phyloP scores from a whole-genome alignment of 2,329 filamentous ascomycete genomes.

The Metarhizium robertsii region DNA sequence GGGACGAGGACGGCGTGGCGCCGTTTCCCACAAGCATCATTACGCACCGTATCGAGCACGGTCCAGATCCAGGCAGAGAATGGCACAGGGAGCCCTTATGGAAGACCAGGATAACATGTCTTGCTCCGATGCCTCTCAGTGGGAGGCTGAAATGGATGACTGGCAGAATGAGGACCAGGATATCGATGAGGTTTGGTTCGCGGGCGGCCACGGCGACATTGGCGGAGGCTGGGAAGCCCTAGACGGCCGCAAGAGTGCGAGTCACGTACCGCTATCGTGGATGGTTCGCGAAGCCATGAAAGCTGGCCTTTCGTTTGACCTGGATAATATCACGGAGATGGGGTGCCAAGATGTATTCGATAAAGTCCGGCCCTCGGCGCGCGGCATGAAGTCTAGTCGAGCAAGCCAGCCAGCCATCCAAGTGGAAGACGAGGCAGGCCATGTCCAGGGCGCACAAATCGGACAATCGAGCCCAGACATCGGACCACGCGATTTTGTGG shows the following conservation, averaged over 20 bases:
- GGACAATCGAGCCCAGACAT: conserved; percentile 12
- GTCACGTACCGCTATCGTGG: conserved; percentile 60
- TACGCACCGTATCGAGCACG: conserved; percentile 33
- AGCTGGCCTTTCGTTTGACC: conserved; percentile 63
- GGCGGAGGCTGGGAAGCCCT: conserved; percentile 65
- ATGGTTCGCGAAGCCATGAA: conserved; percentile 52
- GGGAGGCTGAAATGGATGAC: conserved; percentile 23
- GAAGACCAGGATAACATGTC: conserved; percentile 19
- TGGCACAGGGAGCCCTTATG: conserved; percentile 1
- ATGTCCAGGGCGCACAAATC: conserved; percentile 10
- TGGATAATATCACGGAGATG: conserved; percentile 56
- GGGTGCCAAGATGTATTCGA: conserved; percentile 36
- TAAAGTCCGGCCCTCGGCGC: conserved; percentile 1
- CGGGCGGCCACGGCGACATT: conserved; percentile 69
- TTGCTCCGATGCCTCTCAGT: conserved; percentile 19
- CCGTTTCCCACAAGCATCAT: neutral
- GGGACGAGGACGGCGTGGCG: conserved; percentile 10
- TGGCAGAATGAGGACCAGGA: conserved; percentile 52
- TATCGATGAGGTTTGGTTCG: conserved; percentile 73
- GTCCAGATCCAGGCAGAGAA: conserved; percentile 26
- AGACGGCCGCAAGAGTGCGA: conserved; percentile 49
- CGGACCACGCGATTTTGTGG: conserved; percentile 12
- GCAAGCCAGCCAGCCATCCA: conserved; percentile 15
- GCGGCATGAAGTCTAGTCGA: neutral
- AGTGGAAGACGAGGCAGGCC: conserved; percentile 9